Percentiles rank a stretch among this genome's conserved stretches.
Conservation (phyloP, 805 yeast genomes). For the Kluyveromyces wickerhamii region DNA sequence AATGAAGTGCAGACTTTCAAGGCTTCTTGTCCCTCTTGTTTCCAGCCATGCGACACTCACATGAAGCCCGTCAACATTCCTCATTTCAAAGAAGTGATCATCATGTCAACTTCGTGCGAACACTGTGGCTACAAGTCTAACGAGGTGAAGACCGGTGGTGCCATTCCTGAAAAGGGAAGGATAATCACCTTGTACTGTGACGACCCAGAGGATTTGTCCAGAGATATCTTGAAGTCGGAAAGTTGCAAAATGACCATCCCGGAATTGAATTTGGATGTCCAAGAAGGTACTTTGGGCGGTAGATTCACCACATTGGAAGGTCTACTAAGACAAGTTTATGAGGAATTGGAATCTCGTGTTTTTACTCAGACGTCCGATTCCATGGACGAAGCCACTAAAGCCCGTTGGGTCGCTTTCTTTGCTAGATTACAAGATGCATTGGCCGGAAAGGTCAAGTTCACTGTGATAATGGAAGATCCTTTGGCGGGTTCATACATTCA, state of each 20-base stretch:
- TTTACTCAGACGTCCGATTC: conserved; percentile 83
- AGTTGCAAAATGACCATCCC: conserved; percentile 83
- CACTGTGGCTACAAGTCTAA: conserved; percentile 92
- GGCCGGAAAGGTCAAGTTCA: conserved; percentile 74
- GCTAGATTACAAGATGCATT: conserved; percentile 67
- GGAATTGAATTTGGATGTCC: conserved; percentile 81
- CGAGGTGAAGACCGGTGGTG: conserved; percentile 98
- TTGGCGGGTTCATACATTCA: conserved; percentile 92
- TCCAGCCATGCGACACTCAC: conserved; percentile 72
- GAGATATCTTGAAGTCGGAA: conserved; percentile 92
- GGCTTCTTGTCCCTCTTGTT: conserved; percentile 89
- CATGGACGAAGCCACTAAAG: conserved; percentile 69
- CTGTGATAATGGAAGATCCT: conserved; percentile 88
- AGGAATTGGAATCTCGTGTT: conserved; percentile 80
- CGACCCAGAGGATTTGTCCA: conserved; percentile 78
- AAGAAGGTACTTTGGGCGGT: conserved; percentile 96
- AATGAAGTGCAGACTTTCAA: conserved; percentile 90
- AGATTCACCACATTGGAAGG: conserved; percentile 97
- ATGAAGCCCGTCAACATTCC: conserved; percentile 97
- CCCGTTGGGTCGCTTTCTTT: conserved; percentile 80
- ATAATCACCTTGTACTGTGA: conserved; percentile 64
- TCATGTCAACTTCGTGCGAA: conserved; percentile 92
- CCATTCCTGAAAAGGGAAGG: conserved; percentile 79
- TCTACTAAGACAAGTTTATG: conserved; percentile 76
- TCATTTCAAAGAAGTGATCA: conserved; percentile 93